Base-by-base conservation (phyloP, 2,329 filamentous ascomycete species). In the Rutstroemia sp. region DNA sequence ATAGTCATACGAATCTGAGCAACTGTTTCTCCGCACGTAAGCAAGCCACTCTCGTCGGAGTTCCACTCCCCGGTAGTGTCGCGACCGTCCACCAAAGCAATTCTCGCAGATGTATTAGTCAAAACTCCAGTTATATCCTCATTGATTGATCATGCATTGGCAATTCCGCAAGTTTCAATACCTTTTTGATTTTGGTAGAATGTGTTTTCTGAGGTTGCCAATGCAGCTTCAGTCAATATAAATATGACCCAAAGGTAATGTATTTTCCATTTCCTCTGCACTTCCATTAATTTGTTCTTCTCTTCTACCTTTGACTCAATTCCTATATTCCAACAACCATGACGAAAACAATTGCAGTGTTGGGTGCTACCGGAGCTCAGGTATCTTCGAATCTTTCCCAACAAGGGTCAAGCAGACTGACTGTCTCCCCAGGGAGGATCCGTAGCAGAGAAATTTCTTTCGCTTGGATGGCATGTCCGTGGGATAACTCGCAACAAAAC, bases 401-500 rank as follows among this genome's bases (percentile, higher is more conserved):
- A 19, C 21, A 21, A 19, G n/a, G 10, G 18, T 19, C 10, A 12
- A 19, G 6, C 5, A 37, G 14, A 16, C 25, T 52, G 12, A 37
- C 18, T 6, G 10, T 18, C 5, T 14, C 21, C 12, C 19, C 14
- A 80, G 64, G 78, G 77, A 44, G 73, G 73, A 38, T 77, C 75
- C 30, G 74, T 79, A 30, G 70, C 78, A 55, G 59, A 66, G 3
- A 67, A 70, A 52, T 71, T 79, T 59, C 73, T 79, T 57, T 69
- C 77, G 62, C 69, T 72, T 30, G 67, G 73, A 47, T 79, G 73
- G 69, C 70, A 68, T 25, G 69, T 80, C 47, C 74, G 76, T 2
- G 77, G 70, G 47, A 67, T 80, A 56, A 79, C 77, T 3, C 73
- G 77, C n/a, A 71, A 77, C 62, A 63, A 70, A 1, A 68, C 67